These are phyloP conservation scores for Colletotrichum lindemuthianum DNA, from an alignment of 2,329 filamentous ascomycete genomes.

Conservation along the genomic window DNA sequence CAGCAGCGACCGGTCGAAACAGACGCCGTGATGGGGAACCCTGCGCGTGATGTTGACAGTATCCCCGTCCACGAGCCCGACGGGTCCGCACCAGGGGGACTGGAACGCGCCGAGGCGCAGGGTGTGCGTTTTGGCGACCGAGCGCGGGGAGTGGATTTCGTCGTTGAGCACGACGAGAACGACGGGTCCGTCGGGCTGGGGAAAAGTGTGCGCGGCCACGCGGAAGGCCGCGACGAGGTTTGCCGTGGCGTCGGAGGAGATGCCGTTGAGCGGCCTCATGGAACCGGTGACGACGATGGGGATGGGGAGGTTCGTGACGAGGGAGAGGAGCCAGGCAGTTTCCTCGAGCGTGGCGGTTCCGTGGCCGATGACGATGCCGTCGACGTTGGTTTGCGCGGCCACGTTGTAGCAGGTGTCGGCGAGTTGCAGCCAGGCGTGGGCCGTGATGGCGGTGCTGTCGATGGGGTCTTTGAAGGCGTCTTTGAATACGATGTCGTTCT, in stretches of 20 bases:
- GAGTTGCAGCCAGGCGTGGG: conserved; percentile 1
- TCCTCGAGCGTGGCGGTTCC: conserved; percentile 29
- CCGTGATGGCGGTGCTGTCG: conserved; percentile 19
- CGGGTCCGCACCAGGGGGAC: not conserved
- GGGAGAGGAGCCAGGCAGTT: conserved; percentile 16
- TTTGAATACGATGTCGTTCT: not conserved
- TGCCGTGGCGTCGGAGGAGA: conserved; percentile 20
- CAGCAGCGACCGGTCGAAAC: not conserved
- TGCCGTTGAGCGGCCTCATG: conserved; percentile 11
- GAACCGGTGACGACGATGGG: conserved; percentile 20
- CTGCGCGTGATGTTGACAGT: not conserved
- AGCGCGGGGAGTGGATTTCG: conserved; percentile 19
- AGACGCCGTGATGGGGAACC: not conserved
- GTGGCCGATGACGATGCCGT: conserved; percentile 20
- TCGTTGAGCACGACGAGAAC: conserved; percentile 23
- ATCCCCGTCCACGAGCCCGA: conserved; percentile 4
- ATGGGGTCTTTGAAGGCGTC: not conserved
- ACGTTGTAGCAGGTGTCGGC: not conserved
- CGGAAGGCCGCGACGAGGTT: conserved; percentile 23
- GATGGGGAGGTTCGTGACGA: not conserved
- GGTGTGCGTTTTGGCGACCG: conserved; percentile 24
- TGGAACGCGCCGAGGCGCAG: conserved; percentile 15
- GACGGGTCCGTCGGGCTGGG: not conserved
- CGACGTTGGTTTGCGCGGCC: not conserved
- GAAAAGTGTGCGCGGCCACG: not conserved